Conservation (phyloP, 1,284 basidiomycete genomes). For the Mycena sp. region DNA sequence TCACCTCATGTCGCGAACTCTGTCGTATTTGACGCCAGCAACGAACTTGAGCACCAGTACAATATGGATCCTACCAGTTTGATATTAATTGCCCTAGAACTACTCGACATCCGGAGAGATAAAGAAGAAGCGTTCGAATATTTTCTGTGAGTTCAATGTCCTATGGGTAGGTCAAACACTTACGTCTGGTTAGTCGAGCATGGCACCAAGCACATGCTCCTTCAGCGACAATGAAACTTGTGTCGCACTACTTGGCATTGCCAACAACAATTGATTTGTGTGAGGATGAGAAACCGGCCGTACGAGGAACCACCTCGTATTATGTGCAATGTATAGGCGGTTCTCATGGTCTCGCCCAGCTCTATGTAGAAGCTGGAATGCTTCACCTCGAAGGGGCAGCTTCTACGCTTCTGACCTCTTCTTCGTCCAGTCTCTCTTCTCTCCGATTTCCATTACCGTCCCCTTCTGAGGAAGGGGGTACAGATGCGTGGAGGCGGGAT, state of each 20-base stretch:
- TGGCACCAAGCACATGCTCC: constrained; percentile 81
- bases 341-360: constrained; percentile 65
- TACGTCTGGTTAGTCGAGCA: constrained; percentile 63
- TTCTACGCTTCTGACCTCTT: constrained; percentile 68
- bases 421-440: constrained; percentile 77
- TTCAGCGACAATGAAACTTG: constrained; percentile 77
- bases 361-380: constrained; percentile 79
- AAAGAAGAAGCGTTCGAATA: constrained; percentile 81
- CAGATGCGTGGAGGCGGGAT: constrained; percentile 76
- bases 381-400: constrained; percentile 81
- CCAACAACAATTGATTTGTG: constrained; percentile 51
- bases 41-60: constrained; percentile 67
- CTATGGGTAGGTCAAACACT: constrained; percentile 9
- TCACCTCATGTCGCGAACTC: constrained; percentile 62
- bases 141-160: constrained; percentile 65
- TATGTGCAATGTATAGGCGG: constrained; percentile 74
- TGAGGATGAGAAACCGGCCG: constrained; percentile 47
- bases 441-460: constrained; percentile 61
- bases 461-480: constrained; percentile 59
- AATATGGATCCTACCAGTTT: constrained; percentile 87
- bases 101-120: constrained; percentile 75
- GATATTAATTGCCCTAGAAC: constrained; percentile 71
- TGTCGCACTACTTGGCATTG: constrained; percentile 72
- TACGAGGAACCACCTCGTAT: constrained; percentile 64
- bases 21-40: constrained; percentile 58